phyloP scores from a whole-genome alignment of 2,329 filamentous ascomycete species.

The Alternaria infectoria region DNA sequence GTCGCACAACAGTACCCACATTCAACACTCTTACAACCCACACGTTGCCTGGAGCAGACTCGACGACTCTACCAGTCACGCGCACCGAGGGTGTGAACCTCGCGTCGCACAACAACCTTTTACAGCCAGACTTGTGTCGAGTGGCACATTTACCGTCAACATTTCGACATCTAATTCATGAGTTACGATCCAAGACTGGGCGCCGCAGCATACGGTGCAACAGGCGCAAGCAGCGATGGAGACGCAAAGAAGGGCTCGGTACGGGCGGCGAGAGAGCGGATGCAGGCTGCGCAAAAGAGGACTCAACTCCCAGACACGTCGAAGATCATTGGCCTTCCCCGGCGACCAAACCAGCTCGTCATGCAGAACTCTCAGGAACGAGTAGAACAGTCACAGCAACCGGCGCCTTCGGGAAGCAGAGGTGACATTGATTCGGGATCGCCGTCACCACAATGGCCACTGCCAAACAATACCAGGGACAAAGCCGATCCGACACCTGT shows the following conservation, averaged over 20 bases:
- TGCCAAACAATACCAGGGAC: constrained; percentile 46
- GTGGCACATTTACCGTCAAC: constrained; percentile 40
- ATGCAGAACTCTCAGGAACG: constrained; percentile 31
- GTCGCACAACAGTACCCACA: constrained; percentile 12
- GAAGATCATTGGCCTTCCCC: constrained; percentile 44
- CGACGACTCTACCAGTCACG: neutral
- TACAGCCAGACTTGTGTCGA: constrained; percentile 37
- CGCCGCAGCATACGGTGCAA: constrained; percentile 39
- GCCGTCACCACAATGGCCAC: constrained; percentile 55
- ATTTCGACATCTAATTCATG: constrained; percentile 42
- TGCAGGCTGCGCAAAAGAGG: constrained; percentile 39
- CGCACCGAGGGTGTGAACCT: neutral
- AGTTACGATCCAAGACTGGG: constrained; percentile 46
- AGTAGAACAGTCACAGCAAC: constrained; percentile 18
- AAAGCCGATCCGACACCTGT: constrained; percentile 32
- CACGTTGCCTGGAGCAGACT: constrained; percentile 6
- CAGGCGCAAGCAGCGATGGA: constrained; percentile 29
- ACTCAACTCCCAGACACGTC: constrained; percentile 39
- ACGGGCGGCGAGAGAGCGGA: constrained; percentile 44
- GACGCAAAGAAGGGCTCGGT: constrained; percentile 44
- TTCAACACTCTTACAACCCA: constrained; percentile 1
- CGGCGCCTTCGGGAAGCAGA: constrained; percentile 22
- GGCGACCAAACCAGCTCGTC: constrained; percentile 43
- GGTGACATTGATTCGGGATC: constrained; percentile 26
- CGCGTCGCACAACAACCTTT: neutral